phyloP scores from a whole-genome alignment of 768 basidiomycete genomes.

The Inosperma sp. region DNA sequence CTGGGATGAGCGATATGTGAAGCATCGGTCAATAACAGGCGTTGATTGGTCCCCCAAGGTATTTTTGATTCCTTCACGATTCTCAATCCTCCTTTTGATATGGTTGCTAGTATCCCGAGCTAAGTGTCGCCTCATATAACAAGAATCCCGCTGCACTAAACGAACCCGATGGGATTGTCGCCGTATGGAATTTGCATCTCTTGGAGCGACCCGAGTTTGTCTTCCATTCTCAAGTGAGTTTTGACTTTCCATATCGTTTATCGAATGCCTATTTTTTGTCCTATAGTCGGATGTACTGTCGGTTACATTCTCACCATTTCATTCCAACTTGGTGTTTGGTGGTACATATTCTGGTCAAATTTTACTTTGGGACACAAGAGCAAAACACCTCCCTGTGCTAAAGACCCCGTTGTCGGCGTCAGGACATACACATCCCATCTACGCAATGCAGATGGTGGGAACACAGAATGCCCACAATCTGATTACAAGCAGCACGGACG shows the following conservation, averaged over 20 bases:
- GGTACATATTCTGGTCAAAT: constrained; percentile 99
- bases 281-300: constrained; percentile 93
- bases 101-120: constrained; percentile 77
- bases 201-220: constrained; percentile 95
- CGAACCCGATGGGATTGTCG: constrained; percentile 95
- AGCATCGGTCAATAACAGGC: constrained; percentile 92
- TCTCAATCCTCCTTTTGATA: background rate
- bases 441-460: constrained; percentile 97
- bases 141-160: constrained; percentile 92
- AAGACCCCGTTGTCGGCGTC: constrained; percentile 95
- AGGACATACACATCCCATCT: constrained; percentile 97
- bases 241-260: background rate
- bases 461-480: constrained; percentile 98
- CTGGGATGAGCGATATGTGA: constrained; percentile 84
- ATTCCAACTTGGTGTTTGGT: constrained; percentile 94
- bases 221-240: constrained; percentile 91
- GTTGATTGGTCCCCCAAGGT: constrained; percentile 99
- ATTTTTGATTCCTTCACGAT: constrained; percentile 7
- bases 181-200: constrained; percentile 95
- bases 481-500: constrained; percentile 95
- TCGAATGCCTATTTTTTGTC: background rate
- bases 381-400: constrained; percentile 91
- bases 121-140: constrained; percentile 95
- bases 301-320: constrained; percentile 95
- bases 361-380: constrained; percentile 95